Conservation (phyloP, 2,329 filamentous ascomycete species). For the Chalaropsis thielavioides region DNA sequence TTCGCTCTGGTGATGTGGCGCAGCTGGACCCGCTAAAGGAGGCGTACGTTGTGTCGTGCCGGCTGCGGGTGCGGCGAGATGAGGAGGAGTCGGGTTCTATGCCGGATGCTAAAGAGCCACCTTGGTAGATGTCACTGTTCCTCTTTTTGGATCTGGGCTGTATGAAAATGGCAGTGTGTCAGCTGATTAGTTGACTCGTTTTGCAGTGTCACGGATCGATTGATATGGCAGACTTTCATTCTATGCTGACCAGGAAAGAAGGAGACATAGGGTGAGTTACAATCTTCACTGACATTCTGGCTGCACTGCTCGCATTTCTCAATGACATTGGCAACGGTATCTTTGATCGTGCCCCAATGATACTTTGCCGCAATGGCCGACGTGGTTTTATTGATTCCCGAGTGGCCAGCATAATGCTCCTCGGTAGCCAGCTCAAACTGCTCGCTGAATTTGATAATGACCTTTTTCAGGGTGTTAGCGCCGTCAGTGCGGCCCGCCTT, state of each 20-base stretch:
- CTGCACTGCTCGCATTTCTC: conserved; percentile 84
- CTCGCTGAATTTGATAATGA: conserved; percentile 74
- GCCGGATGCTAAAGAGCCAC: neutral
- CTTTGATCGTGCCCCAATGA: conserved; percentile 96
- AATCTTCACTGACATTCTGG: conserved; percentile 38
- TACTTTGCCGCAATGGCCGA: conserved; percentile 85
- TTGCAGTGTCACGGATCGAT: no score
- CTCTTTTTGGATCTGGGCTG: conserved; percentile 15
- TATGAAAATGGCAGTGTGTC: neutral
- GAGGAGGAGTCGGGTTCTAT: neutral
- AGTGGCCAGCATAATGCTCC: conserved; percentile 63
- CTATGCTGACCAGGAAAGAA: neutral
- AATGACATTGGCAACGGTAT: conserved; percentile 90
- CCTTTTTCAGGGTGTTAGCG: conserved; percentile 49
- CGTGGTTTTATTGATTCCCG: conserved; percentile 96
- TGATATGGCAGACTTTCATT: neutral
- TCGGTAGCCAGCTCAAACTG: conserved; percentile 80
- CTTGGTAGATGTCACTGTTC: conserved; percentile 12
- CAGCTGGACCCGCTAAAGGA: conserved; percentile 1
- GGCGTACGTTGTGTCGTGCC: neutral
- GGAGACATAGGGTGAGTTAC: conserved; percentile 12
- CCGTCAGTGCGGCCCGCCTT: conserved; percentile 43
- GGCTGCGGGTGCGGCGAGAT: conserved; percentile 9
- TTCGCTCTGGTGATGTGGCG: conserved; percentile 8
- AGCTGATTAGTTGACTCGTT: neutral